A percentile compares a stretch with the other conserved stretches of the same genome.
Evolutionary conservation across 192 early-diverging fungal species (phyloP).

Genomic region (Mortierella claussenii): DNA sequence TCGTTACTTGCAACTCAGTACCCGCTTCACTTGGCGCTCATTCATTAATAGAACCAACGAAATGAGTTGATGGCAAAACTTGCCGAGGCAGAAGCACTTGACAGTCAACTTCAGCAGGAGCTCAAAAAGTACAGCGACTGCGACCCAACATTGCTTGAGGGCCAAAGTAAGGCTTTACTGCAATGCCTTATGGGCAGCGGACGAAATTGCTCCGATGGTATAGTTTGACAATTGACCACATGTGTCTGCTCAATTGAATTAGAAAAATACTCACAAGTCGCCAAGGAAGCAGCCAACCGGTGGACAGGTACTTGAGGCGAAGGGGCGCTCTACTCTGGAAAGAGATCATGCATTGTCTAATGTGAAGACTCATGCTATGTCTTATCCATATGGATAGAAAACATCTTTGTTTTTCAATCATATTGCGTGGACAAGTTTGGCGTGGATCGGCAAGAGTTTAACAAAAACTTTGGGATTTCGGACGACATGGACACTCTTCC

Average conservation of each 20-base stretch:
- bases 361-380: not conserved
- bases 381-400: slow-evolving; percentile 58
- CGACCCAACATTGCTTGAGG: slow-evolving; percentile 78
- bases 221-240: too few relatives aligned
- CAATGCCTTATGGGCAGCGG: too few relatives aligned
- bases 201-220: too few relatives aligned
- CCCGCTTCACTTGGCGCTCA: too few relatives aligned
- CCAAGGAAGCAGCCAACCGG: slow-evolving; percentile 81
- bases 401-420: slow-evolving; percentile 84
- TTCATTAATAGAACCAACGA: slow-evolving; percentile 65
- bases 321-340: too few relatives aligned
- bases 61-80: slow-evolving; percentile 60
- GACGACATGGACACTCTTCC: slow-evolving; percentile 79
- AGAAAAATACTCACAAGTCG: slow-evolving; percentile 68
- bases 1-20: too few relatives aligned
- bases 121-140: slow-evolving; percentile 76
- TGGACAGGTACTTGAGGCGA: slow-evolving; percentile 95
- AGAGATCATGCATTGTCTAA: too few relatives aligned
- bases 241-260: too few relatives aligned
- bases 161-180: slow-evolving; percentile 72
- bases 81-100: slow-evolving; percentile 57
- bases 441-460: slow-evolving; percentile 72
- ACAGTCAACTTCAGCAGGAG: slow-evolving; percentile 60
- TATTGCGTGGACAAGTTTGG: slow-evolving; percentile 78
- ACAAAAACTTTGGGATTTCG: slow-evolving; percentile 71